These are phyloP conservation scores for Cryptosporidium ryanae DNA, from an alignment of 169 alveolate genomes.

Conservation along the genomic window DNA sequence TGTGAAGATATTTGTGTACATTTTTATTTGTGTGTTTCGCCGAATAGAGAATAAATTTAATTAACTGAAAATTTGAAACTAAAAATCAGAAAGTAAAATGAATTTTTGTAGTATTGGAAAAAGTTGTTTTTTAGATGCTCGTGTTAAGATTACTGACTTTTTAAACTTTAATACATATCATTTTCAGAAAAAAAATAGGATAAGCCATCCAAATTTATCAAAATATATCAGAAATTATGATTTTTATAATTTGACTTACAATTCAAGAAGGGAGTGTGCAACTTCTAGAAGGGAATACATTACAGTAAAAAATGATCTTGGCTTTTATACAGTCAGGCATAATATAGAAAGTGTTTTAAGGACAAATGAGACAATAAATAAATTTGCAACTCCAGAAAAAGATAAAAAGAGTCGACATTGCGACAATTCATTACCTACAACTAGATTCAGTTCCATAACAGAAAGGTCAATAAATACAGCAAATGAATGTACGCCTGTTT, in stretches of 20 bases:
- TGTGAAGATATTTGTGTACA: conserved; percentile 10
- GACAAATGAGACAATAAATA: neutral
- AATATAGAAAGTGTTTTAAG: neutral
- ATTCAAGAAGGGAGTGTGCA: neutral
- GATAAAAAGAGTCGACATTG: neutral
- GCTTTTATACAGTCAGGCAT: neutral
- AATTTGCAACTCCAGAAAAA: neutral
- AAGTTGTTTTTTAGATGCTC: too few species aligned
- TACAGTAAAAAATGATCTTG: neutral
- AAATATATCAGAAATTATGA: neutral
- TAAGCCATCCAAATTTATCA: neutral
- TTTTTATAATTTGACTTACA: neutral
- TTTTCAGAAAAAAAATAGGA: too few species aligned
- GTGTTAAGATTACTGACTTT: neutral
- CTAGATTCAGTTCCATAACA: neutral
- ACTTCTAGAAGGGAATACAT: neutral
- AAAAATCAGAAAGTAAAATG: neutral
- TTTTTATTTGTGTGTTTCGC: conserved; percentile 8
- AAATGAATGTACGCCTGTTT: neutral
- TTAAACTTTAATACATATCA: neutral
- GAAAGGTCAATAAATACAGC: neutral
- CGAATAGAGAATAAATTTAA: neutral
- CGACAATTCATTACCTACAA: conserved; percentile 2
- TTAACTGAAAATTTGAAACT: neutral
- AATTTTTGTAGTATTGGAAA: conserved; percentile 6